These are phyloP conservation scores for Colletotrichum theobromicola DNA, from an alignment of 2,329 filamentous ascomycete genomes.

Conservation along the genomic window DNA sequence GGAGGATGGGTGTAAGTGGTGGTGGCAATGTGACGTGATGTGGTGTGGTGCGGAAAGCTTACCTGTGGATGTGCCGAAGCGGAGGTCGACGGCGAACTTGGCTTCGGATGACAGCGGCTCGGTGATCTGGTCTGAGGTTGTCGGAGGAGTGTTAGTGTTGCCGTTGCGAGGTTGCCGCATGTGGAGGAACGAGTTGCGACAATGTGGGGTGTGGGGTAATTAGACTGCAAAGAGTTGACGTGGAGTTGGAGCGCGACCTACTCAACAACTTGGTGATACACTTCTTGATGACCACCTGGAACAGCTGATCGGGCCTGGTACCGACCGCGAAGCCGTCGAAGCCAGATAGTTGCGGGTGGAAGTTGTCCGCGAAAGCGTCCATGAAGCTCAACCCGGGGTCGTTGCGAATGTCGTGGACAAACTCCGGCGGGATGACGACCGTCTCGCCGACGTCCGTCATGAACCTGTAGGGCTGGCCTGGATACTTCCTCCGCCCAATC, in stretches of 20 bases:
- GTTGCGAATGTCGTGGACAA: constrained; percentile 27
- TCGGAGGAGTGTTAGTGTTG: background rate
- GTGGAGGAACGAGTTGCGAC: background rate
- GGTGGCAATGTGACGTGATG: background rate
- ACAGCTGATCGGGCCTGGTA: background rate
- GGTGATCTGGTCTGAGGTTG: background rate
- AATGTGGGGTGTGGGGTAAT: background rate
- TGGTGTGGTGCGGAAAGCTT: background rate
- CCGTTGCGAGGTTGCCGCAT: background rate
- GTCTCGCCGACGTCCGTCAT: constrained; percentile 23
- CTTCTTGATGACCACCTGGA: constrained; percentile 21
- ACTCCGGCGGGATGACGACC: constrained; percentile 21
- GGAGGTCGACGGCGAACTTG: background rate
- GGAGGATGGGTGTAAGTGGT: background rate
- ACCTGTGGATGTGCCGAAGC: background rate
- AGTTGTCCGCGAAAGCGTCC: constrained; percentile 1
- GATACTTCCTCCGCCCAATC: background rate
- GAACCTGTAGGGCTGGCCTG: constrained; percentile 21
- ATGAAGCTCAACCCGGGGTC: constrained; percentile 23
- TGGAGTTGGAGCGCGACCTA: background rate
- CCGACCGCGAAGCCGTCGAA: constrained; percentile 17
- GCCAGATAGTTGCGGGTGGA: constrained; percentile 19
- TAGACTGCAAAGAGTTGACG: background rate
- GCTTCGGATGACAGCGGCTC: constrained; percentile 15
- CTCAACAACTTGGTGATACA: constrained; percentile 23